Conservation (phyloP, 2,329 filamentous ascomycete species). For the Neurospora sp. region DNA sequence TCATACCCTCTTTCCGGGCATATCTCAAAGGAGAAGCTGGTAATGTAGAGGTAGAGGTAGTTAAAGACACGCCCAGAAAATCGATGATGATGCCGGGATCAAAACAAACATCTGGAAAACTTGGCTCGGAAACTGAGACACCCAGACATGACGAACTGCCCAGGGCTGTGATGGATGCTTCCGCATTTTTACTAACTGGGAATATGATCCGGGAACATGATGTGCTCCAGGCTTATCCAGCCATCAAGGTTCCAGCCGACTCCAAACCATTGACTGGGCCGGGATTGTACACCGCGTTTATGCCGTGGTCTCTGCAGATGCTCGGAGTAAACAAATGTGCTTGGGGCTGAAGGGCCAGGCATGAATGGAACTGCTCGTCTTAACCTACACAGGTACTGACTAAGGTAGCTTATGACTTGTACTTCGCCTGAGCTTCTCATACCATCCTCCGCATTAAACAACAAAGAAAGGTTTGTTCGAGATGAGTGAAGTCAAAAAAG, state of each 20-base stretch:
- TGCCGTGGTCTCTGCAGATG: neutral
- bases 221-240: neutral
- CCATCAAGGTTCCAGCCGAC: neutral
- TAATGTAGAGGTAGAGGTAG: no score
- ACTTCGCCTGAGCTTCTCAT: neutral
- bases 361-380: neutral
- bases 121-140: neutral
- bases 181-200: neutral
- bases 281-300: neutral
- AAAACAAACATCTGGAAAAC: neutral
- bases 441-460: neutral
- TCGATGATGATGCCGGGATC: no score
- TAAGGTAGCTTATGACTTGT: neutral
- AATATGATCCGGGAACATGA: neutral
- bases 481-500: neutral
- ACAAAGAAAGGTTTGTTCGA: neutral
- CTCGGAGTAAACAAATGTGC: neutral
- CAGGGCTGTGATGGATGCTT: neutral
- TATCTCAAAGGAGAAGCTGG: no score
- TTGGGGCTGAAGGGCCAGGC: neutral
- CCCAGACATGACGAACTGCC: neutral
- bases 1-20: no score
- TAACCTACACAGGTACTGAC: neutral
- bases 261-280: neutral
- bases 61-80: no score